Evolutionary conservation across 306 rosid genomes (phyloP).

Genomic region (Amphicarpaea edgeworthii): DNA sequence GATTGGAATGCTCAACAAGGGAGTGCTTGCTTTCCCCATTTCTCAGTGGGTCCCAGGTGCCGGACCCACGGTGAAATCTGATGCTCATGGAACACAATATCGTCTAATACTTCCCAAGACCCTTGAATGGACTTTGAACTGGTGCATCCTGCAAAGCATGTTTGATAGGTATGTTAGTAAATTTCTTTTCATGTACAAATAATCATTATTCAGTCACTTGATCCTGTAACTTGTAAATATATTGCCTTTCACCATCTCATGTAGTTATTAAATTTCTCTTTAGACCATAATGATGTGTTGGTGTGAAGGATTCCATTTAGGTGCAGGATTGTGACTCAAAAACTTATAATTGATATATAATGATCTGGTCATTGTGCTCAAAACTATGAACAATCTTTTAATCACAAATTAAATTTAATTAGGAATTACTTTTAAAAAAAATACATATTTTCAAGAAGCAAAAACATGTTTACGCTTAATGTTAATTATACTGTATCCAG

Average conservation of each 20-base stretch:
- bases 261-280: neutral
- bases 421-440: no score
- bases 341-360: slow-evolving; percentile 9
- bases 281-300: neutral
- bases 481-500: slow-evolving; percentile 24
- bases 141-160: slow-evolving; percentile 99
- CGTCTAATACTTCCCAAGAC: slow-evolving; percentile 80
- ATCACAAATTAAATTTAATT: no score
- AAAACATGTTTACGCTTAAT: neutral
- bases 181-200: neutral
- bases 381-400: no score
- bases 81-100: slow-evolving; percentile 57
- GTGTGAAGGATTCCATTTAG: slow-evolving; percentile 32
- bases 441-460: no score
- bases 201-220: slow-evolving; percentile 26
- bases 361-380: neutral
- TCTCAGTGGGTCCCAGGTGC: slow-evolving; percentile 90
- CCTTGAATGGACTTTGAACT: slow-evolving; percentile 94
- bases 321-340: neutral
- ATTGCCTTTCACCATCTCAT: slow-evolving; percentile 7
- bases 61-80: slow-evolving; percentile 74
- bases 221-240: slow-evolving; percentile 9
- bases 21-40: slow-evolving; percentile 91
- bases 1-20: slow-evolving; percentile 95
- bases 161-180: slow-evolving; percentile 81